phyloP scores from a whole-genome alignment of 176 grass and related monocot species.

The Eragrostis nindensis region DNA sequence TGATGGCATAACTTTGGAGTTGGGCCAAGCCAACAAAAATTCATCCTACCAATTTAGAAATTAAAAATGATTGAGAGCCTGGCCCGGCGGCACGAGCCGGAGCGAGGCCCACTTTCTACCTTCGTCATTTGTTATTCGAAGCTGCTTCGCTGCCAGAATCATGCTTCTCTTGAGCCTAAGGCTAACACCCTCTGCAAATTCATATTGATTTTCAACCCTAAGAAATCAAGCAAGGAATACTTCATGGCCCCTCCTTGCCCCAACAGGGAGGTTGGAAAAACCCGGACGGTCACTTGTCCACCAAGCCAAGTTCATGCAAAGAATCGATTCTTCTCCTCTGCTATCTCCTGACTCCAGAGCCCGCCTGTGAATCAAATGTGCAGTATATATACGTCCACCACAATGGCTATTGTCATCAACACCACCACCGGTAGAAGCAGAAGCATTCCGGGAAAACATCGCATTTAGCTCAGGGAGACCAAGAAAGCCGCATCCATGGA shows the following conservation, averaged over 20 bases:
- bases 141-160: background rate
- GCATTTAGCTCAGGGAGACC: background rate
- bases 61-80: too few relatives aligned
- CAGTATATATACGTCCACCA: slow-evolving; percentile 34
- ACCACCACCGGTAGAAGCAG: background rate
- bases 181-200: background rate
- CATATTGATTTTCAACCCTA: slow-evolving; percentile 27
- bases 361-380: background rate
- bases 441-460: background rate
- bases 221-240: slow-evolving; percentile 58
- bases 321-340: slow-evolving; percentile 50
- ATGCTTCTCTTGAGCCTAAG: slow-evolving; percentile 44
- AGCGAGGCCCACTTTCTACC: background rate
- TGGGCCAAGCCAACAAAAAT: background rate
- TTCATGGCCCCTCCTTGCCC: slow-evolving; percentile 25
- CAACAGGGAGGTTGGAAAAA: slow-evolving; percentile 31
- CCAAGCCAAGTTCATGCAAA: slow-evolving; percentile 38
- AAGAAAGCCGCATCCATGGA: slow-evolving; percentile 30
- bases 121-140: background rate
- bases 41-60: background rate
- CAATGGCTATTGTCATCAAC: slow-evolving; percentile 25
- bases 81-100: too few relatives aligned
- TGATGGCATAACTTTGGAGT: background rate
- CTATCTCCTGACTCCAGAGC: background rate
- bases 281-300: slow-evolving; percentile 22